Evolutionary conservation across 768 basidiomycete species (phyloP).

Genomic region (Hemileccinum impolitum): DNA sequence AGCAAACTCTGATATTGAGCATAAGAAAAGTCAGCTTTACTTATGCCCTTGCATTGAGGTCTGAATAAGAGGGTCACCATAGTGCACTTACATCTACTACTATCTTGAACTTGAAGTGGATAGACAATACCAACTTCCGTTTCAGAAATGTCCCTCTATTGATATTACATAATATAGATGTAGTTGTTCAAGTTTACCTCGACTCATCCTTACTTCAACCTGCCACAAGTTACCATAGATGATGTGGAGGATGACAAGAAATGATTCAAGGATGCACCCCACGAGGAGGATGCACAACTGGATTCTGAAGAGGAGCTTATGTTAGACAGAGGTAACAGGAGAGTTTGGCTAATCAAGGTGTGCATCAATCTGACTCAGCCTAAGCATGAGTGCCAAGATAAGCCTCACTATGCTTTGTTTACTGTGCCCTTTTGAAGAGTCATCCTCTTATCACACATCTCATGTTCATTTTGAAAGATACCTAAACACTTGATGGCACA

Average conservation of each 20-base stretch:
- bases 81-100: no score
- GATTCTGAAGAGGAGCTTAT: constrained; percentile 84
- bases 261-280: constrained; percentile 52
- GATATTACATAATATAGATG: neutral
- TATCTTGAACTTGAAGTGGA: no score
- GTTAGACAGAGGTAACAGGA: constrained; percentile 67
- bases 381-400: neutral
- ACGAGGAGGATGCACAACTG: constrained; percentile 63
- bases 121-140: no score
- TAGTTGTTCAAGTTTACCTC: no score
- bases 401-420: neutral
- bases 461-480: constrained; percentile 47
- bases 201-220: neutral
- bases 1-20: no score
- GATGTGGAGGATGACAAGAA: constrained; percentile 67
- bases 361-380: constrained; percentile 15
- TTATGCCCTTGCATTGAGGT: no score
- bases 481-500: constrained; percentile 84
- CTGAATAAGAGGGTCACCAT: no score
- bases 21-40: no score
- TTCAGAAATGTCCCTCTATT: neutral
- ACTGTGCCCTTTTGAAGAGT: neutral
- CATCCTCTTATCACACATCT: constrained; percentile 6
- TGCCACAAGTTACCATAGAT: constrained; percentile 27
- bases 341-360: constrained; percentile 87